Base-by-base conservation (phyloP, 208 protist genomes). In the Acanthamoeba castellanii region DNA sequence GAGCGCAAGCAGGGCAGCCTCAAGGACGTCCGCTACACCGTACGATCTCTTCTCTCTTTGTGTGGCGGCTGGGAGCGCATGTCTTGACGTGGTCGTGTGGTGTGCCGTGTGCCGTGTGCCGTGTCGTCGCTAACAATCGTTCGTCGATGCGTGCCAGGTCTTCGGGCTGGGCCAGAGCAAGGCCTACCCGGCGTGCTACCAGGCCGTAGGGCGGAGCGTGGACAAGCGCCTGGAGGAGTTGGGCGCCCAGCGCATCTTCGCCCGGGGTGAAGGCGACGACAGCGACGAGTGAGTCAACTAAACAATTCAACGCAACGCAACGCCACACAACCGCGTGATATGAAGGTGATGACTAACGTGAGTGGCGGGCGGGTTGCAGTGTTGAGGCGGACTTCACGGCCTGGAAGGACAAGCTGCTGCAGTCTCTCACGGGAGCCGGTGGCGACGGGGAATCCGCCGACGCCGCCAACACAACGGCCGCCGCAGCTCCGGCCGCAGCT, bases 101-200 rank as follows among this genome's bases (percentile, higher is more conserved):
- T 42, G 70, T 13, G 37, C 3, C 37, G 2, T 5, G 25, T 14
- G 68, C 1, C n/a, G n/a, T 70, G 20, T 22, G 61, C 8, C n/a
- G 61, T 70, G 25, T 85, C 70, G 18, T 50, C 42, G 18, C 30
- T 42, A 6, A 30, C 30, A 3, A 7, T 68, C 14, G 20, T 78
- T 3, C 59, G 27, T 84, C 45, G 13, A 32, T 45, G 18, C 1
- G 9, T 14, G 30, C 22, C 74, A 91, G 76, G 95, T 99, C 2
- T 99, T 99, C 94, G 98, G 97, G 0, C 95, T 99, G 6, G 99
- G 99, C 25, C 72, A 81, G 22, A 98, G 99, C 93, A 98, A 96
- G 52, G 98, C 99, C 34, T 99, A 99, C 96, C 72, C 72, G 37
- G 98, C 99, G 95, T 98, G 99, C 96, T 99, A 98, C 95, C 98